Evolutionary conservation across 495 filamentous ascomycete species (phyloP).

Genomic region (Aspergillus coremiiformis): DNA sequence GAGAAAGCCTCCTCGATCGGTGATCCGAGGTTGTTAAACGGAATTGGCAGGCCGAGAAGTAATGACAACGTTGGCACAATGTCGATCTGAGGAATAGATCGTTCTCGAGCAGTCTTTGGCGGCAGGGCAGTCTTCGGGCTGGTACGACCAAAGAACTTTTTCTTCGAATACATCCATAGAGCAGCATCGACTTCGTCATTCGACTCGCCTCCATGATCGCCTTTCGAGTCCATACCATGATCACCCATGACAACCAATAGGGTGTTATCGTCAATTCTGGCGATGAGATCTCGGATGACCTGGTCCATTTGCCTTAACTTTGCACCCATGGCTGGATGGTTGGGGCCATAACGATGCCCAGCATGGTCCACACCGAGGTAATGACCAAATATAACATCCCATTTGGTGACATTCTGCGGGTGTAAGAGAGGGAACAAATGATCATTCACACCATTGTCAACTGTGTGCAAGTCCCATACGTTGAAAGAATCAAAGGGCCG

Average conservation of each 20-base stretch:
- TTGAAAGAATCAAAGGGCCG: slow-evolving; percentile 92
- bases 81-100: slow-evolving; percentile 90
- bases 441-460: slow-evolving; percentile 92
- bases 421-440: slow-evolving; percentile 80
- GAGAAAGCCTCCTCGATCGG: slow-evolving; percentile 93
- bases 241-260: slow-evolving; percentile 94
- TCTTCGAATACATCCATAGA: slow-evolving; percentile 96
- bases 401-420: slow-evolving; percentile 53
- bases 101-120: slow-evolving; percentile 65
- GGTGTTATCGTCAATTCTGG: slow-evolving; percentile 71
- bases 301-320: slow-evolving; percentile 90
- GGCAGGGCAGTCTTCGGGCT: slow-evolving; percentile 52
- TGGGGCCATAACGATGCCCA: slow-evolving; percentile 89
- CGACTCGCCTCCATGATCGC: slow-evolving; percentile 94
- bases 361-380: slow-evolving; percentile 96
- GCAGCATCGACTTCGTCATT: slow-evolving; percentile 92
- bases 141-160: slow-evolving; percentile 69
- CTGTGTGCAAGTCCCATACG: slow-evolving; percentile 94
- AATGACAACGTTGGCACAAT: slow-evolving; percentile 86
- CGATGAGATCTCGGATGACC: slow-evolving; percentile 64
- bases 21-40: slow-evolving; percentile 92
- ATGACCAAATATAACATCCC: slow-evolving; percentile 91
- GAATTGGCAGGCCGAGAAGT: slow-evolving; percentile 83
- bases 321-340: slow-evolving; percentile 82
- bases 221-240: slow-evolving; percentile 96